Evolutionary conservation across 371 early-diverging fungal genomes (phyloP).

Genomic region (Mucor plumbeus): DNA sequence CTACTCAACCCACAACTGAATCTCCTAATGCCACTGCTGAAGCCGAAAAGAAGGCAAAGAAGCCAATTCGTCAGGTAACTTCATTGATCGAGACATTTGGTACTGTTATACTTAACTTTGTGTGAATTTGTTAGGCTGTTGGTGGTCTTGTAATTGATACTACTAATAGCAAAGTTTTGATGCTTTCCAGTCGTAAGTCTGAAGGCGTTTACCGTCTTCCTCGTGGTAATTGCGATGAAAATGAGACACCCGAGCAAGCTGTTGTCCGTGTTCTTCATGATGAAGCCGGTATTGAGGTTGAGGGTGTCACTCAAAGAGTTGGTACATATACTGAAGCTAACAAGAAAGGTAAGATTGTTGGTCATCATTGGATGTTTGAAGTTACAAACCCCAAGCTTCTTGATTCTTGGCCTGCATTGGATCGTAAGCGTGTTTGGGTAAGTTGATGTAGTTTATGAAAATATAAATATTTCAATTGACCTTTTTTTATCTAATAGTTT

Average conservation of each 20-base stretch:
- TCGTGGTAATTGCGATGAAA: slow-evolving; percentile 39
- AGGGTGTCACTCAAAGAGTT: slow-evolving; percentile 25
- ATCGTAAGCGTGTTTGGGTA: slow-evolving; percentile 51
- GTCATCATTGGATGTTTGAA: slow-evolving; percentile 56
- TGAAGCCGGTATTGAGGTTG: slow-evolving; percentile 39
- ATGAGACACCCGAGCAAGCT: slow-evolving; percentile 37
- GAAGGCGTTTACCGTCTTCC: slow-evolving; percentile 45
- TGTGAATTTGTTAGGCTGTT: slow-evolving; percentile 31
- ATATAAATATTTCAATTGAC: neutral
- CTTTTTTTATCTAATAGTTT: slow-evolving; percentile 25
- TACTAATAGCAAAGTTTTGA: slow-evolving; percentile 31
- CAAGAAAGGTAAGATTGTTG: slow-evolving; percentile 52
- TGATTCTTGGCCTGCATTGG: slow-evolving; percentile 39
- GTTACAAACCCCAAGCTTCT: slow-evolving; percentile 33
- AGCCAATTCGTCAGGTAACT: slow-evolving; percentile 32
- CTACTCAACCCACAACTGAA: neutral
- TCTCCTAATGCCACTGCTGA: slow-evolving; percentile 4
- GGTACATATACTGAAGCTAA: slow-evolving; percentile 52
- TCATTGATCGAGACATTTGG: neutral
- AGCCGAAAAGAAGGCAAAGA: slow-evolving; percentile 27
- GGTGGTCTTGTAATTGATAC: slow-evolving; percentile 46
- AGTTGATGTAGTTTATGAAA: neutral
- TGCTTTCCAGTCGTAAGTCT: slow-evolving; percentile 48
- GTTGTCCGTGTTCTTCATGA: slow-evolving; percentile 44
- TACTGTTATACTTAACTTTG: neutral